Conservation (phyloP, 805 yeast species). For the Barnettozyma wickerhamii region DNA sequence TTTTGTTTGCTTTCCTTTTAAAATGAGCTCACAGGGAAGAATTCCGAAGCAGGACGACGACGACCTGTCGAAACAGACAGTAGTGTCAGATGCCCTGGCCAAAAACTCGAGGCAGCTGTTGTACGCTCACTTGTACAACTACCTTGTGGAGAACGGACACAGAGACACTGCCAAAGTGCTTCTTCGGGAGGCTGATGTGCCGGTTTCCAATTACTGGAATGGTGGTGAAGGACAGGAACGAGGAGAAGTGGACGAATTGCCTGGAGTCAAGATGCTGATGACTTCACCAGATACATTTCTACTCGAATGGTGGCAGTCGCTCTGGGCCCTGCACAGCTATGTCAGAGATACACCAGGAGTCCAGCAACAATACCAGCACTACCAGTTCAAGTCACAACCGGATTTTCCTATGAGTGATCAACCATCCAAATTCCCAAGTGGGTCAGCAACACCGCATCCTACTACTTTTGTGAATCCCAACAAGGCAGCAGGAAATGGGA, state of each 20-base stretch:
- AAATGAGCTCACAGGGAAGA: conserved; percentile 1
- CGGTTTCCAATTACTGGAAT: conserved; percentile 24
- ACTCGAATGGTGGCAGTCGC: conserved; percentile 53
- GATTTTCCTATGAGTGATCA: neutral
- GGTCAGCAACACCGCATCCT: neutral
- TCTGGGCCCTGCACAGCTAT: conserved; percentile 46
- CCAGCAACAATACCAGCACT: conserved; percentile 19
- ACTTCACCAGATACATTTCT: conserved; percentile 43
- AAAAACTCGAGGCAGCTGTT: conserved; percentile 45
- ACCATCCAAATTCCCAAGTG: neutral
- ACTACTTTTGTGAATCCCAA: neutral
- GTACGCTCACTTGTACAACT: conserved; percentile 49
- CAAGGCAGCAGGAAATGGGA: neutral
- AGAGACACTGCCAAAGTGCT: conserved; percentile 47
- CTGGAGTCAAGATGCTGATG: conserved; percentile 37
- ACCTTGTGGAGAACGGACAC: conserved; percentile 41
- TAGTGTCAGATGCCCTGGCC: conserved; percentile 42
- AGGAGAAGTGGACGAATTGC: conserved; percentile 19
- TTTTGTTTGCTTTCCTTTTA: neutral
- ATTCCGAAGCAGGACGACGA: conserved; percentile 7
- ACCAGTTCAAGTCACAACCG: conserved; percentile 3
- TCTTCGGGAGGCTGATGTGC: conserved; percentile 42
- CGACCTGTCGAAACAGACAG: conserved; percentile 10
- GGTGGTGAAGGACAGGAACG: conserved; percentile 7
- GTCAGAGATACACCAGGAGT: conserved; percentile 32